Percentiles rank a stretch among this genome's conserved stretches.
phyloP scores from a whole-genome alignment of 2,329 filamentous ascomycete species.

The Huntiella omanensis region DNA sequence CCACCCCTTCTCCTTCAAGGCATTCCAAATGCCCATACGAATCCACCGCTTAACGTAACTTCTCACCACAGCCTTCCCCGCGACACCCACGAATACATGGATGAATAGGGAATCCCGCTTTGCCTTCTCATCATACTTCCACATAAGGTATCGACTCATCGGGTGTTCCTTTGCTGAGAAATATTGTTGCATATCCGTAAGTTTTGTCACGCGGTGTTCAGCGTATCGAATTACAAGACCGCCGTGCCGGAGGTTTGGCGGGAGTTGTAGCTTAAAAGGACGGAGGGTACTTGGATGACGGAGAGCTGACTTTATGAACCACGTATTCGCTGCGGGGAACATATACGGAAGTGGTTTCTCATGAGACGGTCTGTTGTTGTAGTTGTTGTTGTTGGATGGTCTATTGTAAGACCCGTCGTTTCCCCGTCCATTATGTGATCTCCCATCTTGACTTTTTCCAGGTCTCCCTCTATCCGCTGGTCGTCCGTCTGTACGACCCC shows the following conservation, averaged over 20 bases:
- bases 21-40: slow-evolving; percentile 7
- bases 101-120: slow-evolving; percentile 10
- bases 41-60: slow-evolving; percentile 11
- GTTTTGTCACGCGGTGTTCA: slow-evolving; percentile 3
- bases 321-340: slow-evolving; percentile 5
- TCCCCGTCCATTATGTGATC: too few species aligned
- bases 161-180: slow-evolving; percentile 8
- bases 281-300: not conserved
- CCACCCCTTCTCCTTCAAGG: slow-evolving; percentile 10
- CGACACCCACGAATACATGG: slow-evolving; percentile 9
- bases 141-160: slow-evolving; percentile 10
- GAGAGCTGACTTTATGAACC: not conserved
- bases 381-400: too few species aligned
- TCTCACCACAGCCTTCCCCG: slow-evolving; percentile 8
- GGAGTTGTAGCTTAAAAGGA: slow-evolving; percentile 1
- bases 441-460: too few species aligned
- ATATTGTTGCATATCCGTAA: slow-evolving; percentile 8
- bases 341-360: not conserved
- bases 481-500: too few species aligned
- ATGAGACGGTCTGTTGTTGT: too few species aligned
- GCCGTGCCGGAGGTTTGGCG: not conserved
- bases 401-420: too few species aligned
- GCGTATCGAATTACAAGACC: slow-evolving; percentile 6
- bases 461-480: too few species aligned
- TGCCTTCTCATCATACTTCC: slow-evolving; percentile 10